Base-by-base conservation (phyloP, 306 rosid genomes). In the Rosa persica region DNA sequence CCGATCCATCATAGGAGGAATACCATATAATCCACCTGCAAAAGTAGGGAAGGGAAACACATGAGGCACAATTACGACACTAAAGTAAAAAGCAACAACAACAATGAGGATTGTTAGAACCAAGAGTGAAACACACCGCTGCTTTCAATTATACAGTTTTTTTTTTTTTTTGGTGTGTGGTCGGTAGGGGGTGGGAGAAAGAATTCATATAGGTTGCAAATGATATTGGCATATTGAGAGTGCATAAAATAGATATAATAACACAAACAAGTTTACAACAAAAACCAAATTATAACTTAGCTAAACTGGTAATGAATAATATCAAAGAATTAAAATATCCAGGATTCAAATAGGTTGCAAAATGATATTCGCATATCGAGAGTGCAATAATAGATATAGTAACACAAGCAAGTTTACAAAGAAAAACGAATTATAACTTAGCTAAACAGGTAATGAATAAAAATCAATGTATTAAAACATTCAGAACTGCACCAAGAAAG, bases 21-120 rank as follows among this genome's bases (percentile, higher is more conserved):
- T 86, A 58, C 90, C 92, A 89, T 96, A 96, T 77, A 93, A 88
- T 74, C 96, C 99, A 89, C 94, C 99, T 96, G 80, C 67, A 54
- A 77, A 72, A 70, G 58, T 71, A 75, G 77, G 60, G 68, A 75
- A 64, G 47, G 49, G 27, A 80, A 74, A 74, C 27, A 25, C 79
- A 51, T 16, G 39, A 61, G 22, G 64, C 16, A 70, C 51, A 64
- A 30, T 20, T 40, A 74, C 40, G 34, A 73, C 36, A 44, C 76
- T 49, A 52, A 15, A n/a, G 72, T 12, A 34, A 46, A 46, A 57
- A 19, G 60, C 8, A 65, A 77, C 44, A 82, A 67, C 55, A 17
- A 5, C 40, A 43, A 47, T 4, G 12, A 40, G 5, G 19, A 22
- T 22, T 12, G 25, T 15, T 39, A 64, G 43, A 64, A 64, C 69